Base-by-base conservation (phyloP, 306 rosid genomes). In the Cucurbita argyrosperma region DNA sequence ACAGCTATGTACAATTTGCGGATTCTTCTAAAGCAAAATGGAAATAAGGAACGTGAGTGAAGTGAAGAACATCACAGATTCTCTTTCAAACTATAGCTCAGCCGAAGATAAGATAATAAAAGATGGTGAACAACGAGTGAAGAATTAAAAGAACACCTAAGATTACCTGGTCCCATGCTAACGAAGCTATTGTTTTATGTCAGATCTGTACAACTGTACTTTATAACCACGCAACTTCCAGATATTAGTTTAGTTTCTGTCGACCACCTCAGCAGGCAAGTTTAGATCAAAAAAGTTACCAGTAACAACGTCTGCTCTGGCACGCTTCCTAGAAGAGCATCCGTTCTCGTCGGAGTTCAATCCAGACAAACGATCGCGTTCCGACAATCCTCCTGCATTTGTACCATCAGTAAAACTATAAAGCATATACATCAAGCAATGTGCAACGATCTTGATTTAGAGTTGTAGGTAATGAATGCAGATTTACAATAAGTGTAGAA, bases 191-290 rank as follows among this genome's bases (percentile, higher is more conserved):
- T 74, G 79, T 74, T 82, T 77, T 77, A 60, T 60, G 95, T 84
- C 84, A 86, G 95, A 85, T 78, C 88, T 89, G 95, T 89, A 87
- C 91, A 85, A 74, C 77, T 73, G 82, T 83, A 83, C 77, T 71
- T 82, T 68, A 54, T 65, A 77, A 75, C 78, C 80, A 58, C 54
- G 71, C 42, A 73, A 72, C 83, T 80, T 84, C 76, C 83, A 78
- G 70, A 83, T 23, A 84, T 89, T 84, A 90, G 78, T 81, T 89
- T 84, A 90, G 78, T 81, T 90, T 80, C 91, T 88, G 87, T 93
- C 96, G 63, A 88, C 79, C 74, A 83, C 74, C 81, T 86, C 97
- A 35, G 96, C 96, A 26, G 99, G 99, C 84, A 95, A 87, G 89
- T 95, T 95, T 53, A 95, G 86, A 80, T 95, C 97, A 86, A 95